A percentile compares a stretch with the other conserved stretches of the same genome.
phyloP scores from a whole-genome alignment of 768 basidiomycete species.

The Rhodotorula kratochvilovae region DNA sequence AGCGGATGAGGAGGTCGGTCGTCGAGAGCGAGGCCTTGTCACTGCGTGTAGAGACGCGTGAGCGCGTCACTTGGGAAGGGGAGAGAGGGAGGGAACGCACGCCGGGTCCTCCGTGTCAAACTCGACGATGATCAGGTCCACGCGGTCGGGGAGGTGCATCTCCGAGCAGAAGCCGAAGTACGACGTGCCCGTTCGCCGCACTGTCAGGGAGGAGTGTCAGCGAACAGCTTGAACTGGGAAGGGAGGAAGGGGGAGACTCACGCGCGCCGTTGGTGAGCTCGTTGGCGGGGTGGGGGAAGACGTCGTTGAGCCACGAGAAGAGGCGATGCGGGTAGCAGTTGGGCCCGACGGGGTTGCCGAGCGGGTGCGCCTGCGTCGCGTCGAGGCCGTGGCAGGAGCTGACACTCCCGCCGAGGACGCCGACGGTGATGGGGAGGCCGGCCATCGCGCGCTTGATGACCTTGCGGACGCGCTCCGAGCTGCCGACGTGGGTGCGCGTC shows the following conservation, averaged over 20 bases:
- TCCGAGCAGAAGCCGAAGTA: conserved; percentile 93
- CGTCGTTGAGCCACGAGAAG: conserved; percentile 93
- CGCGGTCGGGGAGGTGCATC: conserved; percentile 88
- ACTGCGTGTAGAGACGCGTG: conserved; percentile 48
- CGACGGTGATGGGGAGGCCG: conserved; percentile 44
- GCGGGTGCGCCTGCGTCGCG: conserved; percentile 43
- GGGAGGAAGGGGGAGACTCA: conserved; percentile 14
- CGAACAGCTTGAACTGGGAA: background rate
- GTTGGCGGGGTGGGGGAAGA: conserved; percentile 97
- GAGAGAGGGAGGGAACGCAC: conserved; percentile 54
- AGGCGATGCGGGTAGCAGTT: conserved; percentile 83
- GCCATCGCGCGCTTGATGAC: conserved; percentile 44
- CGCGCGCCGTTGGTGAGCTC: conserved; percentile 92
- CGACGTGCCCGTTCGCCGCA: conserved; percentile 81
- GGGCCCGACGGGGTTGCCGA: conserved; percentile 44
- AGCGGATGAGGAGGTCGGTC: conserved; percentile 88
- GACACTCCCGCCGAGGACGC: conserved; percentile 43
- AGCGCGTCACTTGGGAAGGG: background rate
- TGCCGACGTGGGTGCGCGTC: conserved; percentile 42
- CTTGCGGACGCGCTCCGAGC: conserved; percentile 39
- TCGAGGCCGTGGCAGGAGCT: conserved; percentile 44
- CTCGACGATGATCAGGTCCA: conserved; percentile 91
- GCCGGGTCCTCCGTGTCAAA: conserved; percentile 84
- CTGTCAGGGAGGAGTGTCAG: conserved; percentile 42
- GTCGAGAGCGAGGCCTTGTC: conserved; percentile 67